Base-by-base conservation (phyloP, 2,329 filamentous ascomycete genomes). In the Arthrobotrys sinensis region DNA sequence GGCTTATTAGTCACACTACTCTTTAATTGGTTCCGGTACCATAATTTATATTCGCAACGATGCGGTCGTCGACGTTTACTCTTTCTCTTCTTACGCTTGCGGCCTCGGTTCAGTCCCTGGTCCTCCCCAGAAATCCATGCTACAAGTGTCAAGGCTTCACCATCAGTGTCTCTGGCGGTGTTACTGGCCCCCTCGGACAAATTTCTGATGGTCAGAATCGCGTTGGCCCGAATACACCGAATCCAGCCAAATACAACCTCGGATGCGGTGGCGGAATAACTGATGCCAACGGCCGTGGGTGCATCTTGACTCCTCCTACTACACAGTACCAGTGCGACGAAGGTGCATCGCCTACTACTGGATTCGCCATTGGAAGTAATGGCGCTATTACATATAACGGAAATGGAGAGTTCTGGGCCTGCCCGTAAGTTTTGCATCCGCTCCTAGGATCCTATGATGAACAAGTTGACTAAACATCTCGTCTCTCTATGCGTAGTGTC, bases 171-270 rank as follows among this genome's bases (percentile, higher is more conserved):
- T 85, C 85, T 43, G 88, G 88, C 16, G 85, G 84, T 71, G 83
- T 85, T 16, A 85, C 86, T 34, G 89, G 89, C n/a, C 82, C 85
- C 3, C 84, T 92, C 48, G 90, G 89, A 10, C 88, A 92, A 82
- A 85, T 92, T 43, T 81, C 79, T 65, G 89, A 91, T 82, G 90
- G 91, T 7, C 90, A 92, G 84, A 88, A 87, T 81, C 87, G 89
- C 60, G 86, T 90, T 52, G 87, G 88, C 0, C 72, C 72, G 43
- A 87, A 87, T 48, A 84, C 84, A 21, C 83, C 88, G 11, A 79
- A 84, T 3, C 82, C 86, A 55, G 86, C 86, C 12, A 85, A 86
- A 7, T 91, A 88, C 82, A 89, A 86, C 72, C 86, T 91, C 80
- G 85, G 87, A 79, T 85, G 85, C 14, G 86, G 86, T 64, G 87